Evolutionary conservation across 192 early-diverging fungal genomes (phyloP).

Genomic region (Hyaloraphidium curvatum): DNA sequence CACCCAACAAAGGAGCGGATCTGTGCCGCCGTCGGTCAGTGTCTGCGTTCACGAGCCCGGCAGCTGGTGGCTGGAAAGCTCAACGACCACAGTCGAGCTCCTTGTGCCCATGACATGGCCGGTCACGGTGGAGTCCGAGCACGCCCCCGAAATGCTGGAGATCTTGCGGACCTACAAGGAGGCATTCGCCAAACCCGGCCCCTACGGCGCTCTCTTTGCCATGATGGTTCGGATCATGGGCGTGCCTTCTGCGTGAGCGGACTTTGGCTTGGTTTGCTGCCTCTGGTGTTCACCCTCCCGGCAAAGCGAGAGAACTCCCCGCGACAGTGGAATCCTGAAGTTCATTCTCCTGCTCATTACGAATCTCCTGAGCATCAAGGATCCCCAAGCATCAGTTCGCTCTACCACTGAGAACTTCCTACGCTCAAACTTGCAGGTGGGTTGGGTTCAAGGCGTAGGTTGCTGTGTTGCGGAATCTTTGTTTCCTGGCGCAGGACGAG

Average conservation of each 20-base stretch:
- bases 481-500: no score
- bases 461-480: no score
- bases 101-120: constrained; percentile 83
- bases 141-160: constrained; percentile 17
- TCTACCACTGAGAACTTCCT: constrained; percentile 30
- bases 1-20: neutral
- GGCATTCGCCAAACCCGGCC: constrained; percentile 34
- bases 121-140: constrained; percentile 25
- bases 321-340: no score
- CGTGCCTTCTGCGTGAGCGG: constrained; percentile 23
- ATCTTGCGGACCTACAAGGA: constrained; percentile 51
- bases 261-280: no score
- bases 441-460: neutral
- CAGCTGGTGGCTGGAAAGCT: no score
- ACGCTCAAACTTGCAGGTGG: constrained; percentile 31
- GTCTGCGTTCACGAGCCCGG: neutral
- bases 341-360: constrained; percentile 55
- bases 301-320: neutral
- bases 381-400: constrained; percentile 34
- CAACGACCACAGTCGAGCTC: constrained; percentile 43
- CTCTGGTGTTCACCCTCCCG: neutral
- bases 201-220: constrained; percentile 27
- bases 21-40: neutral
- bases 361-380: constrained; percentile 64
- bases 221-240: constrained; percentile 28